Evolutionary conservation across 1,284 basidiomycete species (phyloP).

Genomic region (Naganishia albida): DNA sequence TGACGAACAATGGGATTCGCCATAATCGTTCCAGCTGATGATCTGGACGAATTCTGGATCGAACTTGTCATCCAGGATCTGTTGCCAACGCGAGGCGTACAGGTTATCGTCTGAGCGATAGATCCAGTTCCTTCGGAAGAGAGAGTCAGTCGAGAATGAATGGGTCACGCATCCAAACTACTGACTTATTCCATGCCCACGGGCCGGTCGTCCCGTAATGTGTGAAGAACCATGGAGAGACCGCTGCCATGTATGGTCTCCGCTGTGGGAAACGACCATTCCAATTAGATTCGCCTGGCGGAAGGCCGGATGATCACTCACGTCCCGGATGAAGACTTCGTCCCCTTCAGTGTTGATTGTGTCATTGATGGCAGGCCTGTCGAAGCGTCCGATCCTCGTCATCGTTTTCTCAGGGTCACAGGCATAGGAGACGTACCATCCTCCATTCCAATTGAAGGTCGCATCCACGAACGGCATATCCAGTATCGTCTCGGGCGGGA

Average conservation of each 20-base stretch:
- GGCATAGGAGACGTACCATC: conserved; percentile 44
- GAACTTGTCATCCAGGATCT: conserved; percentile 41
- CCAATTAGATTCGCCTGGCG: too few relatives aligned
- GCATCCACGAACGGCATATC: conserved; percentile 45
- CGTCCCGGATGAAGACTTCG: conserved; percentile 41
- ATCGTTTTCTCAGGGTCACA: background rate
- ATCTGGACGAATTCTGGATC: conserved; percentile 51
- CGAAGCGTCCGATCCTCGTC: background rate
- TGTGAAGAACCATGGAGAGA: conserved; percentile 66
- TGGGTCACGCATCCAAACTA: background rate
- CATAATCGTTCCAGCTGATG: conserved; percentile 55
- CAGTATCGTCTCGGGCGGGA: conserved; percentile 45
- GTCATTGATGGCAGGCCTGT: conserved; percentile 44
- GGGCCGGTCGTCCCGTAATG: conserved; percentile 52
- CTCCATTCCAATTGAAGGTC: conserved; percentile 51
- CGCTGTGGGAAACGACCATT: conserved; percentile 30
- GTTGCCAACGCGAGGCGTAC: conserved; percentile 47
- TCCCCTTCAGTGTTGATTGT: conserved; percentile 43
- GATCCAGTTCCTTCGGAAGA: conserved; percentile 46
- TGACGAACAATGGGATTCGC: conserved; percentile 46
- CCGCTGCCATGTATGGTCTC: conserved; percentile 63
- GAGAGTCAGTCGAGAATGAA: background rate
- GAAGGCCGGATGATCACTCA: conserved; percentile 29
- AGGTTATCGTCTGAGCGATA: conserved; percentile 54
- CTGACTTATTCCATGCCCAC: conserved; percentile 53